Evolutionary conservation across 2,329 filamentous ascomycete species (phyloP), one percentile per base, ranked within the genome.

Genomic region (Coniochaeta sp.): DNA sequence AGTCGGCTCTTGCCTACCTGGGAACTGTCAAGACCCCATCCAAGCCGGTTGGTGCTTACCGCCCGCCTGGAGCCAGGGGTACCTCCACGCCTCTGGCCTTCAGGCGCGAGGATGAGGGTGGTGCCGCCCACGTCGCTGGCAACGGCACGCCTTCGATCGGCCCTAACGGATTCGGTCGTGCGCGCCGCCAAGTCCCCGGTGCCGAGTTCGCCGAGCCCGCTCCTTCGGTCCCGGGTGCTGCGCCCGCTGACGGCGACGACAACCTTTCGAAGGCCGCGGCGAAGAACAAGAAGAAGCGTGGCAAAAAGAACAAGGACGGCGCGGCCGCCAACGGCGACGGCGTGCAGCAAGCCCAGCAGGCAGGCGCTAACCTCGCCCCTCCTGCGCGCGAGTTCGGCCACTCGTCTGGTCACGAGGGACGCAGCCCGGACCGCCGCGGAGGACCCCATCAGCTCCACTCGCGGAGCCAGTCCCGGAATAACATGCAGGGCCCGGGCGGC

Each of bases 251-350:
- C 24, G 85, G 79, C 66, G 87, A 90, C 55, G 88, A 89, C 60
- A 85, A 80, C 60, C 68, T 94, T 55, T 91, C 88, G 56, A 95
- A 94, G 73, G 83, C 87, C 51, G 91, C 88, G 12, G 75, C 89
- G 61, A 96, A 96, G 80, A 96, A 96, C 73, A 97, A 97, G 82
- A 97, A 97, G 82, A 97, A 97, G 81, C 83, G 94, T 60, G 89
- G 89, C 57, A 96, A 95, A 78, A 97, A 96, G 73, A 81, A 82
- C 49, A 94, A 91, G 66, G 91, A 94, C 46, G 80, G 76, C 6
- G 88, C 89, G 16, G 82, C 81, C 48, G 85, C 50, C 30, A 49
- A 58, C 52, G 64, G 64, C 18, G 73, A 75, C 52, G 71, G 66
- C 7, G 26, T 30, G 45, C 45, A 30, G 45, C 45, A 48, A 4